These are phyloP conservation scores for Trametes versicolor DNA, from an alignment of 1,284 basidiomycete species.

Conservation along the genomic window DNA sequence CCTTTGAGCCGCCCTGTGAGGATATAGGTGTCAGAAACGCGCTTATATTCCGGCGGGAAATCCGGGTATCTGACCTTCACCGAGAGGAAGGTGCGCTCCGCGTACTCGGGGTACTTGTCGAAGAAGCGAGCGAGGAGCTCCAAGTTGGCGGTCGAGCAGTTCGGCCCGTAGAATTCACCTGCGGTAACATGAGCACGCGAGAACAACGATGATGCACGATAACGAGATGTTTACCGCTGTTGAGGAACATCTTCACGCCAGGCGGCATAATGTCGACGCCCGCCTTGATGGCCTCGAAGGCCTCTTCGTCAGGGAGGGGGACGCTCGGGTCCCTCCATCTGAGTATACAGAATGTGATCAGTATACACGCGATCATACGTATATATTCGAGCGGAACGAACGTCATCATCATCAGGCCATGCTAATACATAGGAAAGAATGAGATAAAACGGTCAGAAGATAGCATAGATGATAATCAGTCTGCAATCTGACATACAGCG, in stretches of 20 bases:
- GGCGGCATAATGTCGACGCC: slow-evolving; percentile 61
- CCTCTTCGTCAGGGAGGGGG: slow-evolving; percentile 39
- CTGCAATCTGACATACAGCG: slow-evolving; percentile 42
- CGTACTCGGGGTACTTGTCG: slow-evolving; percentile 62
- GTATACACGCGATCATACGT: neutral
- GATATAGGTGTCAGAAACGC: neutral
- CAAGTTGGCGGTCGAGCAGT: slow-evolving; percentile 49
- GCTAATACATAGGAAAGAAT: slow-evolving; percentile 35
- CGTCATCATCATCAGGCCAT: slow-evolving; percentile 67
- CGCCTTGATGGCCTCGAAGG: slow-evolving; percentile 71
- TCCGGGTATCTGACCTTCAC: neutral
- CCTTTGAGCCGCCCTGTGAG: slow-evolving; percentile 49
- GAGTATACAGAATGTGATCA: neutral
- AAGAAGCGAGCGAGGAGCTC: slow-evolving; percentile 55
- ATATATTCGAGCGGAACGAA: slow-evolving; percentile 15
- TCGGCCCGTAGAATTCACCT: slow-evolving; percentile 46
- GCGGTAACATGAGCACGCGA: neutral
- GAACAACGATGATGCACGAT: neutral
- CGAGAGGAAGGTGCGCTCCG: slow-evolving; percentile 56
- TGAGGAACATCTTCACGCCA: slow-evolving; percentile 58
- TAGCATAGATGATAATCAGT: neutral
- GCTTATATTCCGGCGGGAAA: no score
- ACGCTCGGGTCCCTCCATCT: neutral
- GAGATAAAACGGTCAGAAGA: neutral
- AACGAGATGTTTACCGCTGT: slow-evolving; percentile 53